Evolutionary conservation across 169 alveolate genomes (phyloP).

Genomic region (Sarcocystis neurona): DNA sequence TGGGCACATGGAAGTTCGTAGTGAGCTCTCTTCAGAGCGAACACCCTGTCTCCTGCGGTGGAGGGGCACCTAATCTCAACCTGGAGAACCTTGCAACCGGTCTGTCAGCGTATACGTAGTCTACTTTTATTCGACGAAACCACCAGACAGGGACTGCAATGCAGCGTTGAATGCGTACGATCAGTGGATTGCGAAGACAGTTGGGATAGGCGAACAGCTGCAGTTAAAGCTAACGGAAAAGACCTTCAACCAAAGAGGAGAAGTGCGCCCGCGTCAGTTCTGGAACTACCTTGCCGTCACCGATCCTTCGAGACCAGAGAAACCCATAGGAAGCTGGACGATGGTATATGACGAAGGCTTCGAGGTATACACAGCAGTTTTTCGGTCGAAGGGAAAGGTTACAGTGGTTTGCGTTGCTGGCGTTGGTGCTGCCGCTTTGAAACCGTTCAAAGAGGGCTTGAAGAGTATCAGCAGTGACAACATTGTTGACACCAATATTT

Average conservation of each 20-base stretch:
- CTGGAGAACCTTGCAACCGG: slow-evolving; percentile 59
- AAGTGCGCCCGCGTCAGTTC: slow-evolving; percentile 5
- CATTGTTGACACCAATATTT: not conserved
- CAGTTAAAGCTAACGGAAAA: slow-evolving; percentile 31
- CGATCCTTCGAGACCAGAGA: slow-evolving; percentile 26
- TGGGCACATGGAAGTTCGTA: slow-evolving; percentile 56
- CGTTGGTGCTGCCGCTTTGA: too few relatives aligned
- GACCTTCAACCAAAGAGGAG: not conserved
- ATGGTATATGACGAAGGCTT: slow-evolving; percentile 85
- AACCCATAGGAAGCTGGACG: slow-evolving; percentile 73
- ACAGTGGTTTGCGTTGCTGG: not conserved
- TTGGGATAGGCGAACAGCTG: not conserved
- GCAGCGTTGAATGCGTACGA: slow-evolving; percentile 26
- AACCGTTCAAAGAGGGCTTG: not conserved
- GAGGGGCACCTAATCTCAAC: slow-evolving; percentile 63
- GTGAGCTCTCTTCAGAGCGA: slow-evolving; percentile 23
- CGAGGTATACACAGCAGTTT: slow-evolving; percentile 62
- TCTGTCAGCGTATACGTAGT: not conserved
- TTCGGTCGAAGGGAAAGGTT: not conserved
- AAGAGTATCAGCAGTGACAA: not conserved
- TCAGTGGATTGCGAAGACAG: slow-evolving; percentile 21
- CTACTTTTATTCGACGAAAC: not conserved
- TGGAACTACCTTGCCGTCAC: slow-evolving; percentile 62
- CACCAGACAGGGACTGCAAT: not conserved
- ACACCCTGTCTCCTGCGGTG: slow-evolving; percentile 60